Base-by-base conservation (phyloP, 2,329 filamentous ascomycete species). In the Hymenoscyphus linearis region DNA sequence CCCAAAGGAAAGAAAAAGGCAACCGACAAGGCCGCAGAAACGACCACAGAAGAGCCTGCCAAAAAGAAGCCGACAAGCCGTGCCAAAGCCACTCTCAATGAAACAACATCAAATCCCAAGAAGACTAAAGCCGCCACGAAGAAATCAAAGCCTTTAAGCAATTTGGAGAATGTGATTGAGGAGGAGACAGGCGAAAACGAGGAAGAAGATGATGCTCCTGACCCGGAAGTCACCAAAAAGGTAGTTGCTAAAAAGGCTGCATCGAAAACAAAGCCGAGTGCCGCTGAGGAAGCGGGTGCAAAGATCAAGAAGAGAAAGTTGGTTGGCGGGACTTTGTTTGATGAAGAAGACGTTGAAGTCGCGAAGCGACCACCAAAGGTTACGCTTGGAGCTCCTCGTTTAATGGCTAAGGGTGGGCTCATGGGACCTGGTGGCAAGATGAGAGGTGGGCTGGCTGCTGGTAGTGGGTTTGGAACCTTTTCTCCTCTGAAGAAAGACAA, bases 241-340 rank as follows among this genome's bases (percentile, higher is more conserved):
- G 16, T 25, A 5, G n/a, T 35, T 26, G 55, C 61, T n/a, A 65
- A 64, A 27, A 22, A 22, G 27, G 52, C 57, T 40, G 27, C 31
- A 36, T 18, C 25, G 10, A 67, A 66, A 53, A 50, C 60, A 2
- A 70, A 69, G 52, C n/a, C 60, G 13, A 60, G 65, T 4, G 61
- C 56, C 2, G 52, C 60, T 4, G 68, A 69, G 44, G 64, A 79
- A 70, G 64, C 70, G 13, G 67, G 76, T 70, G 72, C 75, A 68
- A 72, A 72, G 70, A 86, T 84, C 72, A 91, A 88, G 80, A 92
- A 88, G 78, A 84, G 88, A 64, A 93, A 91, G 74, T 76, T 91
- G 4, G 78, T 90, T 1, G 85, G 86, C 25, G 79, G 81, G 25
- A 89, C 85, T 2, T 72, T 95, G 5, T 91, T 93, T 67, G 87